These are phyloP conservation scores for Fusarium pseudocircinatum DNA, from an alignment of 2,329 filamentous ascomycete species.

Conservation along the genomic window DNA sequence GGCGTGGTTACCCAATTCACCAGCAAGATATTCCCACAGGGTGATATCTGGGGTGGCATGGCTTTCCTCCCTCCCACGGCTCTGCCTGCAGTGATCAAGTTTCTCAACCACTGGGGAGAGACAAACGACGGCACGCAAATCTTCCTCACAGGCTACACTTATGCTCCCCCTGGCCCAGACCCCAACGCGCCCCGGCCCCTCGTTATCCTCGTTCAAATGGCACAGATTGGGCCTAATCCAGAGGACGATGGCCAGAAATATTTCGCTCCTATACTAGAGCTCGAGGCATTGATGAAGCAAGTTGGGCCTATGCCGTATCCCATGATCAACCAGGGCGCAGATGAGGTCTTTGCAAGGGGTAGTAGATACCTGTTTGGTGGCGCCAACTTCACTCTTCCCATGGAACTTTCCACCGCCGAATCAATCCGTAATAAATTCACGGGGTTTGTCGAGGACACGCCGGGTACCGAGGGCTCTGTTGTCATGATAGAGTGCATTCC, in stretches of 20 bases:
- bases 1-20: slow-evolving; percentile 55
- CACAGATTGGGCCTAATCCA: slow-evolving; percentile 34
- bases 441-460: slow-evolving; percentile 24
- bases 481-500: slow-evolving; percentile 36
- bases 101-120: slow-evolving; percentile 43
- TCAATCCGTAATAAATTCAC: slow-evolving; percentile 29
- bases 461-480: slow-evolving; percentile 20
- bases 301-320: slow-evolving; percentile 54
- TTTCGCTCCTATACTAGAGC: slow-evolving; percentile 50
- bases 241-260: slow-evolving; percentile 34
- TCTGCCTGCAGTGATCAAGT: slow-evolving; percentile 44
- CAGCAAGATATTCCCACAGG: slow-evolving; percentile 45
- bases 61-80: slow-evolving; percentile 41
- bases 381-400: slow-evolving; percentile 54
- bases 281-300: slow-evolving; percentile 50
- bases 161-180: slow-evolving; percentile 33
- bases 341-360: slow-evolving; percentile 50
- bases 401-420: slow-evolving; percentile 42
- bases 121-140: slow-evolving; percentile 38
- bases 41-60: slow-evolving; percentile 46
- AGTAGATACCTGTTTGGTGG: slow-evolving; percentile 54
- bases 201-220: slow-evolving; percentile 28
- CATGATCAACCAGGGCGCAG: slow-evolving; percentile 51
- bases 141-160: slow-evolving; percentile 25
- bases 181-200: slow-evolving; percentile 31